Evolutionary conservation across 192 early-diverging fungal species (phyloP), one percentile per base, ranked within the genome.

Genomic region (Geosiphon pyriformis): DNA sequence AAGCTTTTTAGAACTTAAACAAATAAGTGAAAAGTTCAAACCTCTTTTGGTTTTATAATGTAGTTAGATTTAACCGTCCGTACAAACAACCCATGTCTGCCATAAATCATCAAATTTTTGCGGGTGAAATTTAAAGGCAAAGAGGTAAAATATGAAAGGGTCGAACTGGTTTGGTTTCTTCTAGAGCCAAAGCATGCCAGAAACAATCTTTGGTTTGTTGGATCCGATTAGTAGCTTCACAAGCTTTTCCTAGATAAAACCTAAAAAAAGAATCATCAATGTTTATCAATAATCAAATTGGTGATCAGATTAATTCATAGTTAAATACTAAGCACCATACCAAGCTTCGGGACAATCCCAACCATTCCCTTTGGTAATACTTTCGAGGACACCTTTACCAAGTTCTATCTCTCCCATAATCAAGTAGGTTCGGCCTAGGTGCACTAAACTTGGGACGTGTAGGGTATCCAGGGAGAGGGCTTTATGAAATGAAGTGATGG

Each of bases 331-430:
- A 62, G 32, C 8, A 30, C 59, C 35, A 59, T 69, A 75, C 85
- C 85, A 87, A 17, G 83, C 83, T 72, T 87, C 85, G 23, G 85
- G 80, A 62, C 70, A 75, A 47, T 83, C 80, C 85, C 85, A 87
- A 8, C 85, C 85, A 65, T 70, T 72, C 15, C 78, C 67, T 34
- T 77, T 77, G 11, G 79, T 83, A 3, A 79, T 62, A 1, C 67
- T 63, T 20, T 83, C 79, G 34, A 87, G 68, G 0, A 85, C 46
- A 4, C 79, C 80, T 59, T 83, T 78, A 1, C 83, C 85, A 54
- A 83, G 74, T 55, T 80, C 80, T 20, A 74, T 25, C 2, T 72
- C 67, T 7, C 72, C 71, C n/a, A 72, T 70, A 8, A 77, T 68
- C 20, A 83, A 31, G 47, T 83, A 79, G 1, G 64, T 72, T 29